Evolutionary conservation across 2,329 filamentous ascomycete species (phyloP).

Genomic region (Plenodomus tracheiphilus): DNA sequence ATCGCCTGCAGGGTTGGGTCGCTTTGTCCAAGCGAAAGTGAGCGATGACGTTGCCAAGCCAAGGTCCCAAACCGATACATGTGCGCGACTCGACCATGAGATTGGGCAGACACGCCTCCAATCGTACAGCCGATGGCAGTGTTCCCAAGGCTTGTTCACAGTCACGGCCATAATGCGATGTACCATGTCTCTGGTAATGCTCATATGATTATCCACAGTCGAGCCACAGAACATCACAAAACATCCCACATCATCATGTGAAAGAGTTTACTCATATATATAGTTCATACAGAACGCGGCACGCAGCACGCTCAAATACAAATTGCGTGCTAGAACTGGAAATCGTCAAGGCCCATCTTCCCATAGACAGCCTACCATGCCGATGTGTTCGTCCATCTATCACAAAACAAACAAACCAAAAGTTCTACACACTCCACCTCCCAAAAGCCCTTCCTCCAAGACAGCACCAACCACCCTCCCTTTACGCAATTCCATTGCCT

Average conservation of each 20-base stretch:
- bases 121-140: no score
- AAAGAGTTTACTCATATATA: not conserved
- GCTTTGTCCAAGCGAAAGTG: slow-evolving; percentile 6
- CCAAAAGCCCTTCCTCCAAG: slow-evolving; percentile 7
- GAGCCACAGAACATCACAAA: not conserved
- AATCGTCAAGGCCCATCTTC: slow-evolving; percentile 21
- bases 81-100: no score
- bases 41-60: slow-evolving; percentile 13
- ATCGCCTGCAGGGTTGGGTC: slow-evolving; percentile 2
- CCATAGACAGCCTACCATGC: slow-evolving; percentile 20
- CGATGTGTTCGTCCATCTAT: slow-evolving; percentile 9
- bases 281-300: slow-evolving; percentile 13
- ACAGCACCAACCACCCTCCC: slow-evolving; percentile 9
- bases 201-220: not conserved
- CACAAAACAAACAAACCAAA: slow-evolving; percentile 30
- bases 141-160: slow-evolving; percentile 4
- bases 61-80: not conserved
- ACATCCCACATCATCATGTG: not conserved
- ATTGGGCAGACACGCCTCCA: not conserved
- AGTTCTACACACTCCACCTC: slow-evolving; percentile 22
- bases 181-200: not conserved
- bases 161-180: not conserved
- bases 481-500: slow-evolving; percentile 16
- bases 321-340: slow-evolving; percentile 33
- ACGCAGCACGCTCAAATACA: slow-evolving; percentile 28